phyloP scores from a whole-genome alignment of 352 stramenopile species.

The Albugo laibachii region DNA sequence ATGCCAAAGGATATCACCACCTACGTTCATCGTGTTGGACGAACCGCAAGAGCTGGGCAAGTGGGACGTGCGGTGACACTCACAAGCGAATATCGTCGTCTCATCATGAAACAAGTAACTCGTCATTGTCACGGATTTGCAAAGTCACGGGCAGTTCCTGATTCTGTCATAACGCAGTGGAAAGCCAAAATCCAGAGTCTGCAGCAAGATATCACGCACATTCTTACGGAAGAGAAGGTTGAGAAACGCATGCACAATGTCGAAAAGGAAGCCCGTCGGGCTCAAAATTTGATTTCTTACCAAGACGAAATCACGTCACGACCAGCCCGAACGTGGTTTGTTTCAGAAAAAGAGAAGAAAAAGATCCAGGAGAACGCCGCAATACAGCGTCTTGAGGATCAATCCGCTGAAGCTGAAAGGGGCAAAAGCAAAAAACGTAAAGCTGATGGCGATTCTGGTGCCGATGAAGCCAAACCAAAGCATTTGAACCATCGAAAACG shows the following conservation, averaged over 20 bases:
- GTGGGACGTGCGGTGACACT: conserved; percentile 79
- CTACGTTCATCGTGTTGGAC: conserved; percentile 97
- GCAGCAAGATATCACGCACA: conserved; percentile 46
- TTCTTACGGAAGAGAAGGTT: conserved; percentile 75
- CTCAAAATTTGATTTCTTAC: conserved; percentile 81
- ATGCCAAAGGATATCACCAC: conserved; percentile 96
- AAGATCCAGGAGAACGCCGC: conserved; percentile 47
- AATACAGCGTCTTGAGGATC: conserved; percentile 27
- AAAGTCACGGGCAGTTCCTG: conserved; percentile 78
- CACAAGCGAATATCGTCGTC: conserved; percentile 74
- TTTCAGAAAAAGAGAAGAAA: conserved; percentile 81
- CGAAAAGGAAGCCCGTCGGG: conserved; percentile 77
- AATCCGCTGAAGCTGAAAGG: conserved; percentile 11
- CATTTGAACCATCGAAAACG: conserved; percentile 79
- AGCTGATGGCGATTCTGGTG: conserved; percentile 12
- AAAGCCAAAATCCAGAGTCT: conserved; percentile 70
- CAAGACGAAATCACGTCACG: conserved; percentile 78
- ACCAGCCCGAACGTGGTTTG: conserved; percentile 83
- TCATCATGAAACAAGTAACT: conserved; percentile 89
- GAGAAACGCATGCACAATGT: conserved; percentile 82
- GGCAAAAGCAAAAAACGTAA: background rate
- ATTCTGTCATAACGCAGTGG: conserved; percentile 76
- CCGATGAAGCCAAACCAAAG: conserved; percentile 59
- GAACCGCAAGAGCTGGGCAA: conserved; percentile 93
- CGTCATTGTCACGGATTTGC: conserved; percentile 79